phyloP scores from a whole-genome alignment of 202 grass and related monocot genomes.

The Setaria italica region DNA sequence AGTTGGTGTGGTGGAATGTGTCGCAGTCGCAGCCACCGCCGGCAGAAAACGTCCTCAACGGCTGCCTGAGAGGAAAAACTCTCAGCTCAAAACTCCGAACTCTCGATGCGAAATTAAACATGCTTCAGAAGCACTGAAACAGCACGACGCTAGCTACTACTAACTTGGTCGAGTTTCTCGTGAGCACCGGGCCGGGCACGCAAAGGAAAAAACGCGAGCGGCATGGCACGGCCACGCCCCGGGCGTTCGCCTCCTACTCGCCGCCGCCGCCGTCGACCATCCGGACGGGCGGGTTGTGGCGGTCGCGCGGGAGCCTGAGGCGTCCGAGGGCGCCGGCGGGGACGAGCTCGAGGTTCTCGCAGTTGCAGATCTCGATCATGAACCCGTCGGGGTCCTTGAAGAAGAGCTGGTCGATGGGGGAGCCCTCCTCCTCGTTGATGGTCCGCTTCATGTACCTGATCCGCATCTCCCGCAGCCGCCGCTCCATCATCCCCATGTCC shows the following conservation, averaged over 20 bases:
- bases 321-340: constrained; percentile 54
- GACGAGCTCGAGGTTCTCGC: constrained; percentile 87
- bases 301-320: constrained; percentile 59
- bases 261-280: background rate
- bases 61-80: too few species aligned
- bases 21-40: too few species aligned
- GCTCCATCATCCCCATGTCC: constrained; percentile 68
- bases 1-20: too few species aligned
- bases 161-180: too few species aligned
- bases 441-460: constrained; percentile 69
- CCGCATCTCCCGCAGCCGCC: constrained; percentile 55
- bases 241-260: background rate
- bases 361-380: constrained; percentile 99
- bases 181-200: too few species aligned
- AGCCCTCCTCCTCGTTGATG: constrained; percentile 76
- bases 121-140: too few species aligned
- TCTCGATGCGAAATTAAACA: too few species aligned
- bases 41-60: too few species aligned
- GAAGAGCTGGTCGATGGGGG: constrained; percentile 87
- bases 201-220: too few species aligned
- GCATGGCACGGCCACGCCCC: too few species aligned
- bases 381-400: constrained; percentile 93
- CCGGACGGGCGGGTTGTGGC: constrained; percentile 55
- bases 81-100: too few species aligned
- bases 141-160: too few species aligned